Evolutionary conservation across 78 protist genomes (phyloP).

Genomic region (Chrysochromulina parva): DNA sequence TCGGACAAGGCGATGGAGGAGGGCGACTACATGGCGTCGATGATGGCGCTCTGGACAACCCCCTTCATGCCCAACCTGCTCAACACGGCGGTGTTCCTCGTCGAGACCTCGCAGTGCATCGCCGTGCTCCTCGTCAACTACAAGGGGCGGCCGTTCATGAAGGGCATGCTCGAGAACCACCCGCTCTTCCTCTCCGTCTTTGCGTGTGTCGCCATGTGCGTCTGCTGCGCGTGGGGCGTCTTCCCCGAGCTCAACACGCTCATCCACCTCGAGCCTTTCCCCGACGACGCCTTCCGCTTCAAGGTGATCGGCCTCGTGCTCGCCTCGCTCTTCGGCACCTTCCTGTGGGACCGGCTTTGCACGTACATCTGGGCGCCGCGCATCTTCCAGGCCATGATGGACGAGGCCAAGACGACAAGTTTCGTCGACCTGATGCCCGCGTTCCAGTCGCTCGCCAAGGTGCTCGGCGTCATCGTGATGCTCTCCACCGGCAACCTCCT

Average conservation of each 20-base stretch:
- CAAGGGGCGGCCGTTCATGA: slow-evolving; percentile 24
- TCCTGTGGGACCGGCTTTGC: slow-evolving; percentile 46
- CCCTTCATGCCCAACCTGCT: slow-evolving; percentile 41
- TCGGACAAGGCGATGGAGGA: neutral
- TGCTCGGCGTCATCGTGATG: neutral
- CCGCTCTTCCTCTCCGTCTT: slow-evolving; percentile 46
- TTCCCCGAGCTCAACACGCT: slow-evolving; percentile 30
- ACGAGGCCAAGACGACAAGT: neutral
- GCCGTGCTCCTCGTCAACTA: slow-evolving; percentile 43
- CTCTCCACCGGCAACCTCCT: neutral
- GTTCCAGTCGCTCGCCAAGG: neutral
- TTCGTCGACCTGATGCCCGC: neutral
- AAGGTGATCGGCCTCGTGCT: slow-evolving; percentile 3
- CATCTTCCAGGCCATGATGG: slow-evolving; percentile 2
- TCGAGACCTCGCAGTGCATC: slow-evolving; percentile 41
- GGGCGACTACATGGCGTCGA: slow-evolving; percentile 31
- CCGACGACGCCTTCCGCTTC: slow-evolving; percentile 24
- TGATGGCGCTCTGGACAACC: neutral
- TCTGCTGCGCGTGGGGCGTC: slow-evolving; percentile 25
- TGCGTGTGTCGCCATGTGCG: neutral
- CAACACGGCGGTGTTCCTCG: slow-evolving; percentile 42
- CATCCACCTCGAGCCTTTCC: slow-evolving; percentile 42
- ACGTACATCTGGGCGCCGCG: neutral
- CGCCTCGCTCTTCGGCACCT: neutral
- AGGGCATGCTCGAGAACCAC: slow-evolving; percentile 41